Evolutionary conservation across 2,329 filamentous ascomycete species (phyloP), one percentile per base, ranked within the genome.

Genomic region (Shiraia sp.): DNA sequence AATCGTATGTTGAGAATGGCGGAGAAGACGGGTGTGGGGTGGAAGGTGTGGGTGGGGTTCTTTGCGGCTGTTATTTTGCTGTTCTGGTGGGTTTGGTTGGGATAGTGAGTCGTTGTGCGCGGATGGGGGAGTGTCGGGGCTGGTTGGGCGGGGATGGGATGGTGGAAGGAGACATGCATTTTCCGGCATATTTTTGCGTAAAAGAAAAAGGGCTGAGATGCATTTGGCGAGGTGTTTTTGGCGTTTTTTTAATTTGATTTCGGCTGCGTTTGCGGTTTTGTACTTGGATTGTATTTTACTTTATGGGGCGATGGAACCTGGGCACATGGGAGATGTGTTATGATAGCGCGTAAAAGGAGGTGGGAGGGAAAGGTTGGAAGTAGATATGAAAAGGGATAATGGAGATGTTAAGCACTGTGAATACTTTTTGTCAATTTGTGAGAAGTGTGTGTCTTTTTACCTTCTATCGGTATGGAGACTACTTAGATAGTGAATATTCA

Each of bases 1-100:
- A 96, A 90, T 67, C 79, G 91, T 45, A 99, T 99, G 93, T 73
- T 97, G 53, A 68, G 92, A 39, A 99, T 99, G 93, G 93, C 93
- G 4, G 82, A 97, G 74, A 80, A 84, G 60, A 95, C 91, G 2
- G 93, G 93, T n/a, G 86, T 99, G 8, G 86, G 90, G 61, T 99
- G 93, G 93, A 92, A 82, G 72, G 87, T 91, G 42, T 99, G 93
- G 93, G 69, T 96, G 36, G 79, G 76, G 30, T 99, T 99, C 72
- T 96, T 99, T 68, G 78, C 83, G 5, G 87, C 85, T 25, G 88
- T 97, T 13, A 81, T 86, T 49, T 66, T 92, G 40, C 69, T 97
- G 54, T 99, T 99, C 70, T 82, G 83, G 55, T 99, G 92, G 69
- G 92, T 97, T 45, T 96, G 92, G 91, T 70, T 96, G 46, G 32